Base-by-base conservation (phyloP, 2,329 filamentous ascomycete species). In the Sphaerulina musiva region DNA sequence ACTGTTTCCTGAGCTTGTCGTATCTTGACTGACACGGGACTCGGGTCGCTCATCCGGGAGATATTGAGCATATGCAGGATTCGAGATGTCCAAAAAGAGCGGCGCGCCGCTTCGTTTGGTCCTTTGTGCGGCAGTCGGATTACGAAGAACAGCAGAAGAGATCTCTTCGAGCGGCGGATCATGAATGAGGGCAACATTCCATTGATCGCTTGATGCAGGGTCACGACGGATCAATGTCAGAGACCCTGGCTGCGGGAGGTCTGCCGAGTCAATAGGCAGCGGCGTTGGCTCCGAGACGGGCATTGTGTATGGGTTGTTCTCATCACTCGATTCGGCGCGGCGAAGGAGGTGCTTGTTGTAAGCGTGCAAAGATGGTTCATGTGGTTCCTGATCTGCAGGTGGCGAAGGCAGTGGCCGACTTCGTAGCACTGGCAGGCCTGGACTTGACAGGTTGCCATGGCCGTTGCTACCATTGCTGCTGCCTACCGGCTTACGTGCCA, bases 21-120 rank as follows among this genome's bases (percentile, higher is more conserved):
- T 64, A 39, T 59, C 52, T 39, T 46, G 71, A 62, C 66, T 67
- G 26, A 48, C 47, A 6, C 59, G 56, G 4, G 64, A 65, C 6
- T 51, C 57, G 8, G 60, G 41, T 36, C 61, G 59, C 38, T 61
- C 48, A 8, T 70, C 68, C 2, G 68, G 63, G n/a, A 76, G 66
- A 59, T 85, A 84, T 51, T 79, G 80, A 39, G 71, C 74, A 63
- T 85, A 85, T 12, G 80, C 81, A 1, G 80, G 78, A 23, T 80
- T 83, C 7, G 72, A 75, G 9, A 85, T 76, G 48, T 83, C 79
- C 9, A 85, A 73, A 43, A 72, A 76, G 41, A 77, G 58, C 0
- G 75, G 75, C 6, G 73, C 65, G 17, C 73, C 74, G 14, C 67
- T 62, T 40, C 65, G 64, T 57, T 70, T 74, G 41, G 62, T 66